Evolutionary conservation across 2,329 filamentous ascomycete species (phyloP).

Genomic region (Ceratocystis variospora): DNA sequence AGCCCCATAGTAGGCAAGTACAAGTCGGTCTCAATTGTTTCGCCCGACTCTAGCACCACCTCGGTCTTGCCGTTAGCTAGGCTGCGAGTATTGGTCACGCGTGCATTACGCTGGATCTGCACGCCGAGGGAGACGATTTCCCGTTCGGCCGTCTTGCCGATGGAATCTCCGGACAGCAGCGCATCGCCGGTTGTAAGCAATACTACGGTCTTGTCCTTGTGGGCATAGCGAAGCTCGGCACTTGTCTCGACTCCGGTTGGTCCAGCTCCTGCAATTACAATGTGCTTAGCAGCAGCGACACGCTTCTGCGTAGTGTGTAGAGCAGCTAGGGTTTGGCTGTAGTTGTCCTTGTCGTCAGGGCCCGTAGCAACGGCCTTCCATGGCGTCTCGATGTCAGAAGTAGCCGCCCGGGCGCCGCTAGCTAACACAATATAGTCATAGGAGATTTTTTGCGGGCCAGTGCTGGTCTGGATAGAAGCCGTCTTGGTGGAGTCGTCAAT

Average conservation of each 20-base stretch:
- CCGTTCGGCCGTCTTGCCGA: constrained; percentile 30
- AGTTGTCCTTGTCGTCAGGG: constrained; percentile 22
- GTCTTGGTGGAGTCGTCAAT: constrained; percentile 30
- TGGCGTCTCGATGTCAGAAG: constrained; percentile 29
- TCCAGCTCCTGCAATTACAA: constrained; percentile 44
- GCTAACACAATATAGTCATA: constrained; percentile 47
- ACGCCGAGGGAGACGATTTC: constrained; percentile 43
- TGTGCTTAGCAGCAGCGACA: constrained; percentile 35
- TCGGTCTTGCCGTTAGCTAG: constrained; percentile 35
- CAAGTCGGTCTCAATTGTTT: constrained; percentile 38
- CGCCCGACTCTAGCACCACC: constrained; percentile 34
- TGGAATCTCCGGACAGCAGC: constrained; percentile 33
- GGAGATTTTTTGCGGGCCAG: constrained; percentile 25
- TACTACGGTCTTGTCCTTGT: constrained; percentile 36
- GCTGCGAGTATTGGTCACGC: constrained; percentile 28
- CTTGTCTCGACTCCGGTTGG: constrained; percentile 42
- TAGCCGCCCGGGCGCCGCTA: constrained; percentile 35
- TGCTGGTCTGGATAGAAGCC: constrained; percentile 25
- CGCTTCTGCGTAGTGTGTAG: constrained; percentile 31
- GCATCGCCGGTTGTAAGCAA: constrained; percentile 32
- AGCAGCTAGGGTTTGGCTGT: constrained; percentile 31
- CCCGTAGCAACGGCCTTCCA: constrained; percentile 36
- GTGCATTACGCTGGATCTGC: constrained; percentile 31
- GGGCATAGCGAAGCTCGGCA: constrained; percentile 41
- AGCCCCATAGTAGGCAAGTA: constrained; percentile 44